These are phyloP conservation scores for Fusarium verticillioides DNA, from an alignment of 2,329 filamentous ascomycete genomes.

Conservation along the genomic window DNA sequence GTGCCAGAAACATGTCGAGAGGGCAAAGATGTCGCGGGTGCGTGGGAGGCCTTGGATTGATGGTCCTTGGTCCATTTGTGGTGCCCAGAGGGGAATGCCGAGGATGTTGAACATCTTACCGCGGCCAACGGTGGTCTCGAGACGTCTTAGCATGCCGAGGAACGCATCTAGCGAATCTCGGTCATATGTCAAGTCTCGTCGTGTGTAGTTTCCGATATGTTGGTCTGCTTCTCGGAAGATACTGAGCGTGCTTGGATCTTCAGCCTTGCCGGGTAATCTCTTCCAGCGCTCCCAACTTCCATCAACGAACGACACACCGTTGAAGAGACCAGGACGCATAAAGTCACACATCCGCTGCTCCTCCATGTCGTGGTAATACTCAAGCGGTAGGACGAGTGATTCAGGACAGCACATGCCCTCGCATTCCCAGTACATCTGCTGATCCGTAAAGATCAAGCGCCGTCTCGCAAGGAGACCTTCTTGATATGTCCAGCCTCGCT, in stretches of 20 bases:
- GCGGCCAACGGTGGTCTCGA: constrained; percentile 47
- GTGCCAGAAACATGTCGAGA: constrained; percentile 53
- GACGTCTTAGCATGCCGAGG: constrained; percentile 46
- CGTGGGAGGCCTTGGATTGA: constrained; percentile 36
- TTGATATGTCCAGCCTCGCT: constrained; percentile 54
- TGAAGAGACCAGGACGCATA: constrained; percentile 50
- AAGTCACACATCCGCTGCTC: constrained; percentile 52
- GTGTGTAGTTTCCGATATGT: constrained; percentile 49
- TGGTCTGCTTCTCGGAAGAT: constrained; percentile 51
- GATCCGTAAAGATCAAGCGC: constrained; percentile 53
- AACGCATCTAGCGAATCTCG: constrained; percentile 50
- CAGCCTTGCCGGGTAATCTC: constrained; percentile 42
- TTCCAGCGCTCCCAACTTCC: constrained; percentile 52
- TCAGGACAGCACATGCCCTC: constrained; percentile 53
- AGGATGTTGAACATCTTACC: constrained; percentile 47
- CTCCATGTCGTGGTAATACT: constrained; percentile 47
- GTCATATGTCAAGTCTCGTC: constrained; percentile 45
- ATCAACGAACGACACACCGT: constrained; percentile 50
- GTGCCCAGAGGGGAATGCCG: constrained; percentile 49
- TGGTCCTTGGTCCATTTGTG: constrained; percentile 25
- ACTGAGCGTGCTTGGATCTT: constrained; percentile 49
- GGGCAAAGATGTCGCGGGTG: constrained; percentile 49
- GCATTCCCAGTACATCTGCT: constrained; percentile 55
- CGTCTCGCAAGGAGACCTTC: constrained; percentile 52
- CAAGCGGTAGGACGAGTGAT: constrained; percentile 47